Evolutionary conservation across 768 basidiomycete genomes (phyloP).

Genomic region (Leccinum longicurvipes): DNA sequence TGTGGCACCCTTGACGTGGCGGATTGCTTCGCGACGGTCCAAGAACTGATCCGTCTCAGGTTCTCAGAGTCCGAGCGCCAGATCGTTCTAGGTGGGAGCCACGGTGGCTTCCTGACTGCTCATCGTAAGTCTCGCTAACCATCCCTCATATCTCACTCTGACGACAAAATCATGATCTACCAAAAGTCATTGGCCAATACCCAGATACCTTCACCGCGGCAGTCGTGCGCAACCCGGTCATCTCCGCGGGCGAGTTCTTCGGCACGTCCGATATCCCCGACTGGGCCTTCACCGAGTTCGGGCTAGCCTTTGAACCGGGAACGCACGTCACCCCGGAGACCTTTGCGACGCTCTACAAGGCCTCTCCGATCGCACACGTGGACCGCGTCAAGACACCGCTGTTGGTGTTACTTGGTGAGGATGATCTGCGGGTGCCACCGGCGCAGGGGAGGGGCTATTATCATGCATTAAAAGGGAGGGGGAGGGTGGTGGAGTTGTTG

Average conservation of each 20-base stretch:
- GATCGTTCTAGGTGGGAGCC: conserved; percentile 62
- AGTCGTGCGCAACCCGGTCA: conserved; percentile 67
- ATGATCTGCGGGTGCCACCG: conserved; percentile 61
- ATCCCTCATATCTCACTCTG: background rate
- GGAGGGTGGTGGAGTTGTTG: conserved; percentile 51
- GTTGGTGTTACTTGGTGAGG: conserved; percentile 57
- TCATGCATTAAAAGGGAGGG: conserved; percentile 40
- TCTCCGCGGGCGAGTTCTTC: conserved; percentile 51
- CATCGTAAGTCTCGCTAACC: conserved; percentile 27
- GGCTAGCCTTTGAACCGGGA: conserved; percentile 32
- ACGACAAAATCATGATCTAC: background rate
- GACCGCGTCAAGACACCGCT: conserved; percentile 51
- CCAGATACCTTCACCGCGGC: conserved; percentile 62
- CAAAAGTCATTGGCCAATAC: conserved; percentile 53
- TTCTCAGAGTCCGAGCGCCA: conserved; percentile 51
- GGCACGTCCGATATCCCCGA: conserved; percentile 63
- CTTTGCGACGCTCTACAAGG: conserved; percentile 42
- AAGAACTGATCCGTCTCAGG: conserved; percentile 47
- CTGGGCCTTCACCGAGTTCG: conserved; percentile 51
- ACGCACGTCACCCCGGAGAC: conserved; percentile 42
- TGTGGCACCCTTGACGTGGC: conserved; percentile 65
- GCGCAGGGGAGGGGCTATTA: conserved; percentile 54
- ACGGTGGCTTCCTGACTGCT: conserved; percentile 63
- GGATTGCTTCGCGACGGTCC: conserved; percentile 56
- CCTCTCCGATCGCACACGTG: conserved; percentile 59